Evolutionary conservation across 164 flowering plant genomes (phyloP), one percentile per base, ranked within the genome.

Genomic region (Annona cherimola): DNA sequence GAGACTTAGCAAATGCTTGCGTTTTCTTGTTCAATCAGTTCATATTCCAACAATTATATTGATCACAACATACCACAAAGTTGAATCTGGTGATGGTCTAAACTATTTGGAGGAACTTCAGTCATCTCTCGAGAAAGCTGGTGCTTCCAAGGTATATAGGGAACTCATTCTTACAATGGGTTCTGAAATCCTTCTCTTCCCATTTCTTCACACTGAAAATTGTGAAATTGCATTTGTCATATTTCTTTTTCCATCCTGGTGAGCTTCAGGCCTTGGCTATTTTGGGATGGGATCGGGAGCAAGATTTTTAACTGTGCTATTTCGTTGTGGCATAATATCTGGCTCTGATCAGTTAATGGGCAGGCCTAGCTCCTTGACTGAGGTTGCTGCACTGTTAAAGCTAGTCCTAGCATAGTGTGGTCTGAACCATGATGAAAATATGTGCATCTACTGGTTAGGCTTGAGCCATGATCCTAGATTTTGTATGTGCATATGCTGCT

Each of bases 141-240:
- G 99, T 66, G 98, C 94, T 76, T 80, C 77, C 77, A 93, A 93
- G 94, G 99, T 94, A 63, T 39, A 11, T 50, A 50, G 57, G 57
- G 14, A 50, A 50, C 57, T 50, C 8, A 50, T 50, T 50, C 14
- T 4, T 11, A 50, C 57, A 50, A 11, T 50, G 57, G 9, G 57
- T 8, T 50, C 14, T 50, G 14, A 8, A 50, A 50, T 50, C 57
- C 57, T 50, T 50, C 57, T 50, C 57, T 50, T 50, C 57, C 57
- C 57, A 50, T 50, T 11, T 11, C 57, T 50, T 16, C 57, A 50
- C 14, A 8, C 54, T 46, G 54, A 12, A 46, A 46, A 46, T 46
- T 7, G 54, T 7, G 9, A 46, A 3, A 12, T 5, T 46, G 54
- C 9, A 12, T 7, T 7, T 50, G 57, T 50, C 57, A 9, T n/a